Evolutionary conservation across 768 basidiomycete genomes (phyloP).

Genomic region (Dendrothele bispora): DNA sequence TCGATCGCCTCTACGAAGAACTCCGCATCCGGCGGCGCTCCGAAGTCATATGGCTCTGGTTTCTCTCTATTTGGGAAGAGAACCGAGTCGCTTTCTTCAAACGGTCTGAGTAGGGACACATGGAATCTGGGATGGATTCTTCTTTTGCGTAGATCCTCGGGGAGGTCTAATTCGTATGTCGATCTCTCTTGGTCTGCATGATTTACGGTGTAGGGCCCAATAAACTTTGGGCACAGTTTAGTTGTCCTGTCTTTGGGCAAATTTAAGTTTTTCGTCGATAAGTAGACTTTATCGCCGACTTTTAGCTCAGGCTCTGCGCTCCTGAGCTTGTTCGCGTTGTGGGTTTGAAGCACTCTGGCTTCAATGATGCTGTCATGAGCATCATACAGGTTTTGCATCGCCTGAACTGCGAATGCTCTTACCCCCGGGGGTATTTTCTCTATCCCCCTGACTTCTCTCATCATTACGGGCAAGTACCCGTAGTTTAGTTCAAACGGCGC

Average conservation of each 20-base stretch:
- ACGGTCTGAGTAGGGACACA: conserved; percentile 23
- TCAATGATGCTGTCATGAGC: conserved; percentile 40
- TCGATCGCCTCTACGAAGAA: conserved; percentile 41
- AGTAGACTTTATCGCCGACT: conserved; percentile 28
- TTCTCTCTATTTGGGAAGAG: conserved; percentile 32
- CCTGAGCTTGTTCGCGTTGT: conserved; percentile 24
- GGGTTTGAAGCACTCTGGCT: conserved; percentile 26
- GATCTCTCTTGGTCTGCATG: conserved; percentile 17
- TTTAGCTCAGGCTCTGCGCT: conserved; percentile 12
- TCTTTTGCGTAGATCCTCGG: conserved; percentile 18
- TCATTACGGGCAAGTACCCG: no score
- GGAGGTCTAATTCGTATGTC: conserved; percentile 27
- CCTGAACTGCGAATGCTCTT: conserved; percentile 20
- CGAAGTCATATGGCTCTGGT: conserved; percentile 36
- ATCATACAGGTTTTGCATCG: conserved; percentile 17
- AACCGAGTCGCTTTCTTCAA: conserved; percentile 27
- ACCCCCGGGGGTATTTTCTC: conserved; percentile 15
- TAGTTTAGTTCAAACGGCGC: no score
- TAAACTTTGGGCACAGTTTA: conserved; percentile 36
- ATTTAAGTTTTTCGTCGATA: conserved; percentile 35
- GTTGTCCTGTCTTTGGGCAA: conserved; percentile 30
- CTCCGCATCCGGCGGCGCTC: conserved; percentile 28
- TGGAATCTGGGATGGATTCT: conserved; percentile 37
- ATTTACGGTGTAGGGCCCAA: conserved; percentile 36
- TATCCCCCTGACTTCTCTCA: no score